Evolutionary conservation across 1,139 yeast genomes (phyloP), one percentile per base, ranked within the genome.

Genomic region (Tardiomyces depauwii): DNA sequence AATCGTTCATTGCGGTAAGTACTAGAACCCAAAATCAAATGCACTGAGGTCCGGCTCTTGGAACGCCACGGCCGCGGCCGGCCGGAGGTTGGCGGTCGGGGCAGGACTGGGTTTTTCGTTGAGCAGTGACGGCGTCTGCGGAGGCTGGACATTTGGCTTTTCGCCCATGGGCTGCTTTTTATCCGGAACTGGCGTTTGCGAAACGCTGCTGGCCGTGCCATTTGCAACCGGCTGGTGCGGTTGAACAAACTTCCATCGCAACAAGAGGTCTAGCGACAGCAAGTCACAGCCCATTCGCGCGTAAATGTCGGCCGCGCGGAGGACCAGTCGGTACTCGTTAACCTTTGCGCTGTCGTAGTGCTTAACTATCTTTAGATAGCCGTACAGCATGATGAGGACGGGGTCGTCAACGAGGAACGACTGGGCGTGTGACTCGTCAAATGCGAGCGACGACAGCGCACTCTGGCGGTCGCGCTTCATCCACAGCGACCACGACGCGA

Each of bases 241-340:
- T 7, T 4, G 25, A 23, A 71, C 63, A 57, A 88, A 89, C 30
- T 66, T 66, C 96, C 96, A 89, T 49, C 76, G 77, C 44, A 69
- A 68, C 2, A 84, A 67, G 44, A 88, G 61, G 42, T 79, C 72
- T 18, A 85, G 59, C 0, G 89, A 80, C 42, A 89, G 62, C 52
- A 80, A 76, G 55, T 89, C 95, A 66, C 97, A 89, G 0, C 97
- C 97, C 95, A 89, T 87, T 49, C 95, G 71, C 13, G 78, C 71
- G 57, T 87, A 85, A 48, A 86, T 82, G 42, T 74, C 67, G 12
- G 84, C 74, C 7, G 82, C 81, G 52, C 78, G 77, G 19, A 76
- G 59, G 12, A 88, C 73, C 56, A 81, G 78, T 13, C 72, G 69
- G 47, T 74, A 77, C 57, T 89, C 96, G 10, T 53, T 50, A 4